Base-by-base conservation (phyloP, 805 yeast species). In the Groenewaldozyma salmanticensis region DNA sequence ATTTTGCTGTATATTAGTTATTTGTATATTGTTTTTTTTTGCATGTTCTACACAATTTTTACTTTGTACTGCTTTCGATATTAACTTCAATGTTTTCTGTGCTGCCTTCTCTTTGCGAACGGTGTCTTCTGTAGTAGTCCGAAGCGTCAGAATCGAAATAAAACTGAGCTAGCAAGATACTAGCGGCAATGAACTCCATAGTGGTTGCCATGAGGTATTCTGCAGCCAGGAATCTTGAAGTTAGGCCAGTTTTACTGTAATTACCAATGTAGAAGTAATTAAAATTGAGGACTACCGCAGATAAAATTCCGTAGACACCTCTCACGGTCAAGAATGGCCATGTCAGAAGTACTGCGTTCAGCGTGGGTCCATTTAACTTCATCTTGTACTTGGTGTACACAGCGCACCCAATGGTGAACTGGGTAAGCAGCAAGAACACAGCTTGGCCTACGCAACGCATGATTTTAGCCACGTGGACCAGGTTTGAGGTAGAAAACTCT, bases 121-220 rank as follows among this genome's bases (percentile, higher is more conserved):
- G n/a, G n/a, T n/a, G n/a, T n/a, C n/a, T n/a, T n/a, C n/a, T n/a
- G n/a, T n/a, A n/a, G n/a, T n/a, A n/a, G n/a, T n/a, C n/a, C n/a
- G n/a, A n/a, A n/a, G n/a, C n/a, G n/a, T n/a, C n/a, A n/a, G n/a
- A n/a, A n/a, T n/a, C n/a, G n/a, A n/a, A n/a, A n/a, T n/a, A n/a
- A n/a, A n/a, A n/a, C n/a, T n/a, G n/a, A n/a, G 24, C 37, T 16
- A 33, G 9, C 15, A 39, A 22, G 3, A 34, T 18, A 11, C 31
- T 9, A 3, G 45, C 44, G 31, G 39, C 42, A 21, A 46, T 31
- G 31, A 39, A 46, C 32, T 48, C 52, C 50, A 48, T 46, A 18
- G 48, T 19, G 39, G 39, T 40, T 4, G 40, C 48, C 45, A 47
- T 40, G 33, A 47, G 33, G 27, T 47, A 47, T 27, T 47, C 51